Percentiles rank a stretch among this genome's conserved stretches.
phyloP scores from a whole-genome alignment of 2,329 filamentous ascomycete species.

The Elsinoe fawcettii region DNA sequence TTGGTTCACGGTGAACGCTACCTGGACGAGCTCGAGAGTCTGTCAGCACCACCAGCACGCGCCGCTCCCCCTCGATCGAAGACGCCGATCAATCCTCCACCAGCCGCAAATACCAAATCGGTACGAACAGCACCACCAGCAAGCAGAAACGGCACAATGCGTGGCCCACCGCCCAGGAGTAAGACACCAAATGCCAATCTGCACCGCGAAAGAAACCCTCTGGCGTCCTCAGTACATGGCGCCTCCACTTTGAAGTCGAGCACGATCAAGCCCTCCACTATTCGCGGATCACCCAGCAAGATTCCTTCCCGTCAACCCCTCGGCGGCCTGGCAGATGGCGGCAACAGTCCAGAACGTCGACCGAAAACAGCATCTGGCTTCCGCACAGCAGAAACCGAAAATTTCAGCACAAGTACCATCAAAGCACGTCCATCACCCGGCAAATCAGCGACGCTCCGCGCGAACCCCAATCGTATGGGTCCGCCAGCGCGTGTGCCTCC shows the following conservation, averaged over 20 bases:
- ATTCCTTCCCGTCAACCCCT: constrained; percentile 64
- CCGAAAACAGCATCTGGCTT: constrained; percentile 25
- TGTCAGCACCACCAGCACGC: constrained; percentile 45
- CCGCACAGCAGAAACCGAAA: constrained; percentile 7
- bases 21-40: constrained; percentile 65
- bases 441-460: constrained; percentile 18
- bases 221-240: constrained; percentile 22
- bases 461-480: constrained; percentile 32
- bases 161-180: constrained; percentile 34
- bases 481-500: constrained; percentile 59
- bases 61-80: constrained; percentile 59
- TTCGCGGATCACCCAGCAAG: constrained; percentile 53
- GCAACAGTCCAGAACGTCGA: constrained; percentile 72
- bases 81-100: constrained; percentile 47
- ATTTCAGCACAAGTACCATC: constrained; percentile 8
- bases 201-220: constrained; percentile 26
- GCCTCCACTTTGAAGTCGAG: constrained; percentile 24
- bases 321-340: constrained; percentile 60
- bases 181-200: constrained; percentile 33
- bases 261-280: constrained; percentile 25
- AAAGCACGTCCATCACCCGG: constrained; percentile 31
- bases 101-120: constrained; percentile 20
- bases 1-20: constrained; percentile 88
- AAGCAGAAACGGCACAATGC: constrained; percentile 34
- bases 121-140: constrained; percentile 27